Percentiles rank a stretch among this genome's conserved stretches.
phyloP scores from a whole-genome alignment of 2,329 filamentous ascomycete species.

The Hymenoscyphus scutula region DNA sequence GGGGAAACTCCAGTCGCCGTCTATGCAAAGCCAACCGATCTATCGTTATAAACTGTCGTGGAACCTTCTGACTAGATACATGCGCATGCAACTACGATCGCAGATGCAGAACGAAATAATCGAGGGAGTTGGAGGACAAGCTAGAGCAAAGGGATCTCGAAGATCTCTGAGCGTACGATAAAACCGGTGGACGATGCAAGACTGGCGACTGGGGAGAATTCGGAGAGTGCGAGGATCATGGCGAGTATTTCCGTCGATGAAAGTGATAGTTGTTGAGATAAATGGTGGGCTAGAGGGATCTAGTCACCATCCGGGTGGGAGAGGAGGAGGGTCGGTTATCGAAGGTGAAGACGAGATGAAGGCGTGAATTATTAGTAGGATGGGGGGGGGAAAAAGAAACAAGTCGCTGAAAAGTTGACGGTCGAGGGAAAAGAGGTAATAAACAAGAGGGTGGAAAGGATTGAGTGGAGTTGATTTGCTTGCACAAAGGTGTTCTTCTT shows the following conservation, averaged over 20 bases:
- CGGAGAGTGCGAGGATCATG: constrained; percentile 57
- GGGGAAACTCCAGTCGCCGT: constrained; percentile 55
- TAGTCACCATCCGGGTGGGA: constrained; percentile 31
- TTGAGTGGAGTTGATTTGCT: constrained; percentile 33
- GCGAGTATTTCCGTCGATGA: constrained; percentile 40
- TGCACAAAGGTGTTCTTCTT: constrained; percentile 27
- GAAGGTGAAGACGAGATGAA: constrained; percentile 13
- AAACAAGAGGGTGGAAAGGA: constrained; percentile 27
- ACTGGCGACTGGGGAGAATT: constrained; percentile 59
- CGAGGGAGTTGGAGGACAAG: constrained; percentile 42
- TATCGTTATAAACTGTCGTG: constrained; percentile 42
- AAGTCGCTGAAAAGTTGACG: constrained; percentile 1
- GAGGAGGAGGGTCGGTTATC: constrained; percentile 5
- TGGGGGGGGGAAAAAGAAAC: constrained; percentile 7
- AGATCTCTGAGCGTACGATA: constrained; percentile 52
- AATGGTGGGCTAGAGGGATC: constrained; percentile 33
- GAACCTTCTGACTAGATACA: constrained; percentile 43
- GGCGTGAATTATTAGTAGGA: constrained; percentile 12
- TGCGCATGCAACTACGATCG: constrained; percentile 38
- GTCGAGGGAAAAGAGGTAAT: constrained; percentile 19
- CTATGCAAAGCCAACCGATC: constrained; percentile 50
- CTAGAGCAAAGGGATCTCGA: constrained; percentile 41
- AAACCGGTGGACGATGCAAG: constrained; percentile 59
- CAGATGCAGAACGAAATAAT: constrained; percentile 41
- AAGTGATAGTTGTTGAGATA: constrained; percentile 33